phyloP scores from a whole-genome alignment of 148 eudicot genomes.

The Camellia lanceoleosa region DNA sequence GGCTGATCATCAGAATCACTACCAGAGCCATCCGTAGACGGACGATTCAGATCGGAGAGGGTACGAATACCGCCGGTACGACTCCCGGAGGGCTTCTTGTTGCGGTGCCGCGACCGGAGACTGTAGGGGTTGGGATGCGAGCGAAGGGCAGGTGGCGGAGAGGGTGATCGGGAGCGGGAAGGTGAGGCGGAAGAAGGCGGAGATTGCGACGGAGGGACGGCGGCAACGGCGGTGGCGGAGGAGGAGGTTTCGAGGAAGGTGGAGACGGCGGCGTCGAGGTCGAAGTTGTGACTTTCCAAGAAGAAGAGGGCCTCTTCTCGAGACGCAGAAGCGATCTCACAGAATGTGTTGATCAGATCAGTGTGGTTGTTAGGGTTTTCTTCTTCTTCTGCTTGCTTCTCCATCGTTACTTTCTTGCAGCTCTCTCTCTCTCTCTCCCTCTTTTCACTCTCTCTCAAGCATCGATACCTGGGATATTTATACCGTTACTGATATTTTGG shows the following conservation, averaged over 20 bases:
- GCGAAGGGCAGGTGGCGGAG: conserved; percentile 34
- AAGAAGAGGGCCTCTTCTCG: conserved; percentile 59
- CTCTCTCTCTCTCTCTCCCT: too few relatives aligned
- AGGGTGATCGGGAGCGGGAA: conserved; percentile 50
- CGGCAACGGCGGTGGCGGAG: conserved; percentile 11
- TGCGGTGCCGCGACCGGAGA: conserved; percentile 36
- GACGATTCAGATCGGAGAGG: conserved; percentile 51
- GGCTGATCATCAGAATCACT: conserved; percentile 51
- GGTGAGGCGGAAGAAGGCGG: conserved; percentile 26
- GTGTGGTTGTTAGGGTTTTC: conserved; percentile 16
- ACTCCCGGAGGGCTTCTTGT: conserved; percentile 20
- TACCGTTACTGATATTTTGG: too few relatives aligned
- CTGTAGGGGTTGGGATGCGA: conserved; percentile 28
- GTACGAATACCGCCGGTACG: conserved; percentile 45
- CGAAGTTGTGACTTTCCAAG: conserved; percentile 70
- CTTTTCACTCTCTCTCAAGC: neutral
- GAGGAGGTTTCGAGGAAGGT: conserved; percentile 63
- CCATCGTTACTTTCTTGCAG: conserved; percentile 6
- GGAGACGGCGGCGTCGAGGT: conserved; percentile 75
- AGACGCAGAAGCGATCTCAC: conserved; percentile 59
- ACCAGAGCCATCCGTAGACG: conserved; percentile 34
- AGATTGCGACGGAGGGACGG: conserved; percentile 20
- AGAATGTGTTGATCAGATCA: conserved; percentile 46
- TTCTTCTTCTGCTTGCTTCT: conserved; percentile 18
- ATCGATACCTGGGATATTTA: too few relatives aligned